These are phyloP conservation scores for Sarocladium oryzae DNA, from an alignment of 2,329 filamentous ascomycete species.

Conservation along the genomic window DNA sequence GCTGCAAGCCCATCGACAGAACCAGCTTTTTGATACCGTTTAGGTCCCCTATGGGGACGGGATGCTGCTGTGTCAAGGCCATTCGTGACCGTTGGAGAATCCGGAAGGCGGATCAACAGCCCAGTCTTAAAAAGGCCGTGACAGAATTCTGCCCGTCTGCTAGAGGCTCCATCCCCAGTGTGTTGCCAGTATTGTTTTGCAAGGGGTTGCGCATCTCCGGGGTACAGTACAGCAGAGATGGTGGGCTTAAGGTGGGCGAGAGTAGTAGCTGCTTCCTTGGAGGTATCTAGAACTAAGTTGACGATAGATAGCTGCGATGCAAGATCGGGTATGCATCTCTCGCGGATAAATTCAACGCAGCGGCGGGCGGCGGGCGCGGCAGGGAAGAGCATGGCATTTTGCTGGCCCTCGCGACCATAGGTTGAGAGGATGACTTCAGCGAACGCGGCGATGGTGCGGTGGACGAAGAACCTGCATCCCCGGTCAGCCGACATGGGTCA, in stretches of 20 bases:
- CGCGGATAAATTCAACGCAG: constrained; percentile 66
- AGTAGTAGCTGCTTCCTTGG: constrained; percentile 42
- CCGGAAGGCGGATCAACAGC: constrained; percentile 35
- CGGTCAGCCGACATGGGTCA: constrained; percentile 7
- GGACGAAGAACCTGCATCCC: constrained; percentile 80
- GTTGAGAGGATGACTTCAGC: constrained; percentile 59
- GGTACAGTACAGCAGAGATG: constrained; percentile 66
- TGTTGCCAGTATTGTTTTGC: constrained; percentile 99
- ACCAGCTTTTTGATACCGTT: constrained; percentile 63
- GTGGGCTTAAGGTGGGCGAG: constrained; percentile 51
- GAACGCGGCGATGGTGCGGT: constrained; percentile 72
- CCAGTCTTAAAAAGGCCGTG: constrained; percentile 66
- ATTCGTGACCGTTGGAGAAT: not conserved
- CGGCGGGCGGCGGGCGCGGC: constrained; percentile 61
- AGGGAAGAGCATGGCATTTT: constrained; percentile 74
- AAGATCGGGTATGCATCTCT: constrained; percentile 48
- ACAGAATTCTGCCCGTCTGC: constrained; percentile 85
- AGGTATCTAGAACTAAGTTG: constrained; percentile 55
- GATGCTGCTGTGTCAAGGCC: constrained; percentile 6
- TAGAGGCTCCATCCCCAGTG: constrained; percentile 86
- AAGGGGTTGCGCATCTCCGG: constrained; percentile 56
- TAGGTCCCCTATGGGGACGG: constrained; percentile 61
- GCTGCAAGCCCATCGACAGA: constrained; percentile 30
- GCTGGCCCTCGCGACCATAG: constrained; percentile 55
- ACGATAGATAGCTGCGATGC: constrained; percentile 46